Evolutionary conservation across 805 yeast species (phyloP).

Genomic region (Starmerella bombicola): DNA sequence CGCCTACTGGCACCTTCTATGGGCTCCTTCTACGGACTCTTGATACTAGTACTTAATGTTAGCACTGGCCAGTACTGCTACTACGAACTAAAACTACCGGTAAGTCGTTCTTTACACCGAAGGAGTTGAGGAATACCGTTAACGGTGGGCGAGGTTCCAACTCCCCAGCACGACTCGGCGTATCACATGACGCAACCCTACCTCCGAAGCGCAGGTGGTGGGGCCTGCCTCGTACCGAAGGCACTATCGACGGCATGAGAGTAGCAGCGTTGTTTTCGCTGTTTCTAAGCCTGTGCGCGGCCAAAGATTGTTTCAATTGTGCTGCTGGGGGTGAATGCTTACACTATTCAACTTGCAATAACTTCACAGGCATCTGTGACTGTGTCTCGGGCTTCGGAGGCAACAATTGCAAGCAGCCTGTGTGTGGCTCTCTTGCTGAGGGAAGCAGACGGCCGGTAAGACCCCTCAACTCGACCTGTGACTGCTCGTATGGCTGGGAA

Average conservation of each 20-base stretch:
- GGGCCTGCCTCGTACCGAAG: too few relatives aligned
- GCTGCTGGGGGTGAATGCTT: constrained; percentile 77
- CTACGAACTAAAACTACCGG: too few relatives aligned
- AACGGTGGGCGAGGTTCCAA: too few relatives aligned
- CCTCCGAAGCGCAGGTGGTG: too few relatives aligned
- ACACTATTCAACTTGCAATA: constrained; percentile 81
- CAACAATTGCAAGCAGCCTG: constrained; percentile 75
- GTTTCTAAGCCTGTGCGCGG: constrained; percentile 2
- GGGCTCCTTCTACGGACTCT: too few relatives aligned
- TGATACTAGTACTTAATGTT: too few relatives aligned
- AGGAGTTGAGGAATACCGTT: too few relatives aligned
- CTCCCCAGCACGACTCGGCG: not conserved
- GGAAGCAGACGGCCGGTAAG: constrained; percentile 54
- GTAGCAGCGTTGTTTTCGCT: not conserved
- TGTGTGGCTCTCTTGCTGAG: constrained; percentile 68
- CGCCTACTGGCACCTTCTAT: too few relatives aligned
- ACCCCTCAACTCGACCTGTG: constrained; percentile 41
- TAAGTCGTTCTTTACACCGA: too few relatives aligned
- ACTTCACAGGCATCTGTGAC: constrained; percentile 80
- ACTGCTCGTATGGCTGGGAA: constrained; percentile 76
- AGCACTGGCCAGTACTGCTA: too few relatives aligned
- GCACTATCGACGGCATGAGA: too few relatives aligned
- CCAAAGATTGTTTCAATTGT: constrained; percentile 66
- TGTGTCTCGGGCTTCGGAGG: constrained; percentile 93
- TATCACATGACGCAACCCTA: too few relatives aligned